Conservation (phyloP, 2,329 filamentous ascomycete species). For the Xylariaceae sp. region DNA sequence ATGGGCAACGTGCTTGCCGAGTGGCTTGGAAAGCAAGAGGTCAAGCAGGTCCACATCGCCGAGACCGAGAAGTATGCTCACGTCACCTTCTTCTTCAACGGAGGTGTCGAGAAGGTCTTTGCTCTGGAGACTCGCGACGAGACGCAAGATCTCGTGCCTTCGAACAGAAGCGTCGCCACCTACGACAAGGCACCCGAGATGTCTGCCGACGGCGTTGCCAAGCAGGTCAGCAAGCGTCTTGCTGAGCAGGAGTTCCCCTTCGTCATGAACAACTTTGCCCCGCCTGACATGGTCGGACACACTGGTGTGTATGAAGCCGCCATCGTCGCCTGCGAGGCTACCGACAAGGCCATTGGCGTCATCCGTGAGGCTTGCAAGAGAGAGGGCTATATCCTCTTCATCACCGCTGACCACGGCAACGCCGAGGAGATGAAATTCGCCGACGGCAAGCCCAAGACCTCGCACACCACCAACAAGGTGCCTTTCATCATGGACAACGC, state of each 20-base stretch:
- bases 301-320: slow-evolving; percentile 96
- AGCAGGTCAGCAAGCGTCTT: slow-evolving; percentile 85
- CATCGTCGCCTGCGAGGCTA: slow-evolving; percentile 75
- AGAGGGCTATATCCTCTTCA: slow-evolving; percentile 86
- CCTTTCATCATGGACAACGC: slow-evolving; percentile 98
- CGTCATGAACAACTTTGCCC: slow-evolving; percentile 99
- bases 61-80: slow-evolving; percentile 99
- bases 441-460: slow-evolving; percentile 95
- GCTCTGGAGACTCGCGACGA: slow-evolving; percentile 87
- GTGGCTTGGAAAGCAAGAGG: slow-evolving; percentile 82
- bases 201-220: slow-evolving; percentile 84
- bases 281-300: slow-evolving; percentile 98
- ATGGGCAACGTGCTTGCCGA: slow-evolving; percentile 99
- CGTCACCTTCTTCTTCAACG: slow-evolving; percentile 99
- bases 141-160: slow-evolving; percentile 70
- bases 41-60: slow-evolving; percentile 92
- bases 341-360: slow-evolving; percentile 87
- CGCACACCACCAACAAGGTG: slow-evolving; percentile 96
- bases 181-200: slow-evolving; percentile 95
- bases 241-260: slow-evolving; percentile 84
- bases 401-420: slow-evolving; percentile 95
- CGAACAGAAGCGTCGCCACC: slow-evolving; percentile 82
- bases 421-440: slow-evolving; percentile 98
- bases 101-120: slow-evolving; percentile 95
- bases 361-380: slow-evolving; percentile 94